phyloP scores from a whole-genome alignment of 2,329 filamentous ascomycete species.

The Bipolaris victoriae region DNA sequence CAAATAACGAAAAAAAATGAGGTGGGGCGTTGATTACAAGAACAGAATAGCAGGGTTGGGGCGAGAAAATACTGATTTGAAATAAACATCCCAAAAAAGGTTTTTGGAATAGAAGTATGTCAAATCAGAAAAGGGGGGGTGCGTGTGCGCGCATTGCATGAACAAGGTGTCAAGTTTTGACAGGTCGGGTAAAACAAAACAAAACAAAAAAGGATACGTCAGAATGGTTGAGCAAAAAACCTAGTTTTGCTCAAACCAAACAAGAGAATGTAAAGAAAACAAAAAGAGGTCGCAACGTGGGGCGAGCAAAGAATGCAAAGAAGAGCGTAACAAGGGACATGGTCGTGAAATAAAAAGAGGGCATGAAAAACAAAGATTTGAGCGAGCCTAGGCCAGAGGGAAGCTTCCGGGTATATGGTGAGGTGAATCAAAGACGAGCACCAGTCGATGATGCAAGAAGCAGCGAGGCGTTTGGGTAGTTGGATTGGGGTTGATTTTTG shows the following conservation, averaged over 20 bases:
- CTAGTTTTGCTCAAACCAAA: neutral
- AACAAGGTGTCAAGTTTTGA: neutral
- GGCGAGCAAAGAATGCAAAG: constrained; percentile 2
- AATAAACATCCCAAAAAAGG: constrained; percentile 7
- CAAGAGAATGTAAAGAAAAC: constrained; percentile 18
- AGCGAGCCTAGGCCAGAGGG: constrained; percentile 21
- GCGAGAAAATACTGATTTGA: neutral
- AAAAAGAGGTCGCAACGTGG: constrained; percentile 5
- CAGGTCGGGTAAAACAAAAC: neutral
- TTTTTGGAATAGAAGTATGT: constrained; percentile 11
- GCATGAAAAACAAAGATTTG: constrained; percentile 26
- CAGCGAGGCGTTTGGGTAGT: constrained; percentile 12
- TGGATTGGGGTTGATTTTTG: neutral
- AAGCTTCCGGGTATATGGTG: constrained; percentile 23
- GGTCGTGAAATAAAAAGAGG: constrained; percentile 24
- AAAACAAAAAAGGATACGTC: neutral
- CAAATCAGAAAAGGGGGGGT: constrained; percentile 2
- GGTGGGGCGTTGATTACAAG: constrained; percentile 32
- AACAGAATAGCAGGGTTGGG: constrained; percentile 21
- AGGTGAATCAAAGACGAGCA: constrained; percentile 36
- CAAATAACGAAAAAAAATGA: constrained; percentile 22
- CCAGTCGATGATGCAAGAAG: constrained; percentile 41
- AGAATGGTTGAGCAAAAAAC: neutral
- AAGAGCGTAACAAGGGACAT: constrained; percentile 19
- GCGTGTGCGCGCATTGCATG: neutral